Evolutionary conservation across 1,284 basidiomycete genomes (phyloP).

Genomic region (Apiotrichum sp.): DNA sequence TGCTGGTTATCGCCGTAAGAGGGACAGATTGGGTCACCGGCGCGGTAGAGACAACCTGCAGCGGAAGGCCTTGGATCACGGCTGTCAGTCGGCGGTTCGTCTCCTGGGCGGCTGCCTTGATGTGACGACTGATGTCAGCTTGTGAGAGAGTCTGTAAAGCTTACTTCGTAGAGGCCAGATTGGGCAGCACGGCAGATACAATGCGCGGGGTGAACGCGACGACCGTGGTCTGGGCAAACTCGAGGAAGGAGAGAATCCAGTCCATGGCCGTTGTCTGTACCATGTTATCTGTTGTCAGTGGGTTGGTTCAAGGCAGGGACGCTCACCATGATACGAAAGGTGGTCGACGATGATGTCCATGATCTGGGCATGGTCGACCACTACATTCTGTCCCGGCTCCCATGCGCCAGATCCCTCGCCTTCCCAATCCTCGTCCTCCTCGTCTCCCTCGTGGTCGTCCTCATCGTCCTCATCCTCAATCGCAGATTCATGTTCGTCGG

Average conservation of each 20-base stretch:
- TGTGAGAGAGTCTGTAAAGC: not conserved
- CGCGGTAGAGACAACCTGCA: slow-evolving; percentile 53
- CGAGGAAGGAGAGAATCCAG: slow-evolving; percentile 89
- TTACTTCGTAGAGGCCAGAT: slow-evolving; percentile 62
- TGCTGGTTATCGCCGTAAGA: not conserved
- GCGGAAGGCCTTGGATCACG: slow-evolving; percentile 77
- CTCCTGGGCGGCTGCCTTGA: slow-evolving; percentile 76
- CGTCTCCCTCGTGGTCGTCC: slow-evolving; percentile 26
- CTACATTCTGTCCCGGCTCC: slow-evolving; percentile 88
- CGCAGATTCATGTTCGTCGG: slow-evolving; percentile 10
- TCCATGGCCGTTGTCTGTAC: slow-evolving; percentile 80
- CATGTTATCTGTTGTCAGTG: slow-evolving; percentile 62
- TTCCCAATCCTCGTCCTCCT: slow-evolving; percentile 36
- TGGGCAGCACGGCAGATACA: slow-evolving; percentile 85
- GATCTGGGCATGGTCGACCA: slow-evolving; percentile 84
- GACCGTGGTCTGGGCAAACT: slow-evolving; percentile 83
- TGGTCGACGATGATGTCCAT: slow-evolving; percentile 92
- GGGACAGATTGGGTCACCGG: slow-evolving; percentile 8
- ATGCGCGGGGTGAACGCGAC: slow-evolving; percentile 90
- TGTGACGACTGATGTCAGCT: slow-evolving; percentile 54
- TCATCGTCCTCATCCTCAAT: slow-evolving; percentile 25
- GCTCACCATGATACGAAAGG: slow-evolving; percentile 72
- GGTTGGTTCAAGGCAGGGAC: slow-evolving; percentile 9
- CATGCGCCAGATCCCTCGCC: slow-evolving; percentile 56
- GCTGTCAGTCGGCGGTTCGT: slow-evolving; percentile 80